Evolutionary conservation across 495 filamentous ascomycete genomes (phyloP).

Genomic region (Aspergillus bridgeri): DNA sequence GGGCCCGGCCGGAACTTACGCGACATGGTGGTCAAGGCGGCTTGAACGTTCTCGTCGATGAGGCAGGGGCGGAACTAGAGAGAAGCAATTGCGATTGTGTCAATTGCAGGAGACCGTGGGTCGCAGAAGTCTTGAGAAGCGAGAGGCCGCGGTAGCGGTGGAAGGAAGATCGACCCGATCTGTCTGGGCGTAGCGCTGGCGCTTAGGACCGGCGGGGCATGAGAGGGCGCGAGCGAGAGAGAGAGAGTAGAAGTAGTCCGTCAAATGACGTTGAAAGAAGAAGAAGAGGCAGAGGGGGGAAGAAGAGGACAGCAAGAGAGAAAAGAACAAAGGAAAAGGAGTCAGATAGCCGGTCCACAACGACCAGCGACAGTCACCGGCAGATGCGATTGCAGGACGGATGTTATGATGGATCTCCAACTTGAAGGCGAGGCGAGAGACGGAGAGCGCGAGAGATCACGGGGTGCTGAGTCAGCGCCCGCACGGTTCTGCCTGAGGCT

Average conservation of each 20-base stretch:
- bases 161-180: conserved; percentile 22
- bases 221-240: conserved; percentile 4
- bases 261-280: conserved; percentile 7
- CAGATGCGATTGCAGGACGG: not conserved
- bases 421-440: conserved; percentile 1
- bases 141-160: conserved; percentile 17
- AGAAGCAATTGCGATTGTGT: conserved; percentile 9
- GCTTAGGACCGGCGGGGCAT: conserved; percentile 44
- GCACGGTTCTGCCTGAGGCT: not conserved
- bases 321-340: conserved; percentile 9
- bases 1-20: conserved; percentile 34
- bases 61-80: not conserved
- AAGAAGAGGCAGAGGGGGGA: conserved; percentile 1
- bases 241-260: too few species aligned
- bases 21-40: conserved; percentile 33
- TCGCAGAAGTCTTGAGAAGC: not conserved
- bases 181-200: conserved; percentile 37
- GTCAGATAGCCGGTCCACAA: conserved; percentile 15
- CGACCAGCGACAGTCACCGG: conserved; percentile 16
- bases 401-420: conserved; percentile 17
- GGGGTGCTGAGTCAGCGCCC: conserved; percentile 3
- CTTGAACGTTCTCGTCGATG: not conserved
- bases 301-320: conserved; percentile 3
- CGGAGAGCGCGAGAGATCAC: not conserved
- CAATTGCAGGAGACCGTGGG: conserved; percentile 8